These are phyloP conservation scores for Kwoniella mangroviensis DNA, from an alignment of 768 basidiomycete genomes.

Conservation along the genomic window DNA sequence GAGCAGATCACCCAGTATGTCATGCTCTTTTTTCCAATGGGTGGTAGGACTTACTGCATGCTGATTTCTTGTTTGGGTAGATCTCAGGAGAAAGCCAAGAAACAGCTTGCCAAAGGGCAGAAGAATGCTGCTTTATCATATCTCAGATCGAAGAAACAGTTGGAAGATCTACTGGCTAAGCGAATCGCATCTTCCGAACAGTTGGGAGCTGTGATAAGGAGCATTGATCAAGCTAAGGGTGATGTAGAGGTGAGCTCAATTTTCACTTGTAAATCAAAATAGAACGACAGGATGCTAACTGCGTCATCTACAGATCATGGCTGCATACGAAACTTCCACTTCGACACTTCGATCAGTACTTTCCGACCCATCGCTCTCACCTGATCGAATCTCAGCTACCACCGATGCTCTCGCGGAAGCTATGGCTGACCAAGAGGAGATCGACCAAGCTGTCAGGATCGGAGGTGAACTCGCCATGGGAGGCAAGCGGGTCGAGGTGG, in stretches of 20 bases:
- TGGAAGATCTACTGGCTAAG: constrained; percentile 77
- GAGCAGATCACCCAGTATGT: constrained; percentile 73
- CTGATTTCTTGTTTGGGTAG: constrained; percentile 59
- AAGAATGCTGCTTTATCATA: constrained; percentile 75
- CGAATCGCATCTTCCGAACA: constrained; percentile 74
- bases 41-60: no score
- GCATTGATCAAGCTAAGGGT: constrained; percentile 85
- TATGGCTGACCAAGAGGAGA: constrained; percentile 77
- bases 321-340: constrained; percentile 80
- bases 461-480: constrained; percentile 69
- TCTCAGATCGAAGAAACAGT: constrained; percentile 77
- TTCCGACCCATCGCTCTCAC: constrained; percentile 75
- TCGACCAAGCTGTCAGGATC: constrained; percentile 75
- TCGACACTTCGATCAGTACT: constrained; percentile 75
- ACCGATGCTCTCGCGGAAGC: constrained; percentile 86
- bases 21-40: no score
- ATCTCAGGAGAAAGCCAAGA: constrained; percentile 69
- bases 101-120: constrained; percentile 70
- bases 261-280: not conserved
- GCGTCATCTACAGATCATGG: constrained; percentile 72
- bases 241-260: constrained; percentile 73
- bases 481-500: constrained; percentile 59
- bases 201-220: constrained; percentile 74
- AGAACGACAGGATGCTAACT: not conserved
- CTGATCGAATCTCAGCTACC: constrained; percentile 79